These are phyloP conservation scores for Colletotrichum orbiculare DNA, from an alignment of 2,329 filamentous ascomycete genomes.

Conservation along the genomic window DNA sequence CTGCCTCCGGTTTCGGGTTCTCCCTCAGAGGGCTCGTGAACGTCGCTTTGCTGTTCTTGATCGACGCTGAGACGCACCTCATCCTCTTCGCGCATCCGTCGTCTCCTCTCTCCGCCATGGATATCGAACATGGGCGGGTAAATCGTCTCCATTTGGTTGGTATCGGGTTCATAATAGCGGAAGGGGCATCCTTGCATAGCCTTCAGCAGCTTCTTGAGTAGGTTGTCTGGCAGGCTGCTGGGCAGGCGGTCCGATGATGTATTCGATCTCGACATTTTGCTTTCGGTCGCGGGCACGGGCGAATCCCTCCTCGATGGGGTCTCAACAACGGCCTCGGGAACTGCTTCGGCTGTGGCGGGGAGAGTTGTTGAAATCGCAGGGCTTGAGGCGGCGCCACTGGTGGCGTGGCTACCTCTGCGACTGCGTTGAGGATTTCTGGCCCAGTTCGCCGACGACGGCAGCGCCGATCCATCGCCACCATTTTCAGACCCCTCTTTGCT, in stretches of 20 bases:
- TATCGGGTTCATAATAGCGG: slow-evolving; percentile 37
- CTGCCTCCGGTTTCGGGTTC: slow-evolving; percentile 85
- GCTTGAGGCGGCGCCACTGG: slow-evolving; percentile 84
- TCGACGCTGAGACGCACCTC: slow-evolving; percentile 61
- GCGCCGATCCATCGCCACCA: slow-evolving; percentile 84
- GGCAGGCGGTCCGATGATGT: slow-evolving; percentile 4
- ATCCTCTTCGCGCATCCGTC: slow-evolving; percentile 80
- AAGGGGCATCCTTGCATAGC: slow-evolving; percentile 51
- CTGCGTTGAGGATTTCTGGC: slow-evolving; percentile 77
- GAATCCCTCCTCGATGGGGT: slow-evolving; percentile 47
- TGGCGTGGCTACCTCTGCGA: slow-evolving; percentile 81
- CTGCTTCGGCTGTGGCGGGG: slow-evolving; percentile 63
- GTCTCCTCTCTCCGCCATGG: slow-evolving; percentile 83
- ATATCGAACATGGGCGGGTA: slow-evolving; percentile 83
- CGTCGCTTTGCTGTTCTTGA: slow-evolving; percentile 59
- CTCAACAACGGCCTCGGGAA: slow-evolving; percentile 56
- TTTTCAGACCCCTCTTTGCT: slow-evolving; percentile 81
- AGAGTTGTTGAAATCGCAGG: slow-evolving; percentile 75
- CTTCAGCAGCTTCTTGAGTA: slow-evolving; percentile 51
- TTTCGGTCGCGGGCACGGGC: slow-evolving; percentile 33
- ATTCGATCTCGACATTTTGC: slow-evolving; percentile 7
- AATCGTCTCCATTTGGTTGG: slow-evolving; percentile 39
- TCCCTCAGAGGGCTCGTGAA: slow-evolving; percentile 70
- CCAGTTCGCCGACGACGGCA: slow-evolving; percentile 95
- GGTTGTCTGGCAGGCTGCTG: slow-evolving; percentile 36